Evolutionary conservation across 805 yeast species (phyloP), one percentile per base, ranked within the genome.

Genomic region (Zygosaccharomyces lentus): DNA sequence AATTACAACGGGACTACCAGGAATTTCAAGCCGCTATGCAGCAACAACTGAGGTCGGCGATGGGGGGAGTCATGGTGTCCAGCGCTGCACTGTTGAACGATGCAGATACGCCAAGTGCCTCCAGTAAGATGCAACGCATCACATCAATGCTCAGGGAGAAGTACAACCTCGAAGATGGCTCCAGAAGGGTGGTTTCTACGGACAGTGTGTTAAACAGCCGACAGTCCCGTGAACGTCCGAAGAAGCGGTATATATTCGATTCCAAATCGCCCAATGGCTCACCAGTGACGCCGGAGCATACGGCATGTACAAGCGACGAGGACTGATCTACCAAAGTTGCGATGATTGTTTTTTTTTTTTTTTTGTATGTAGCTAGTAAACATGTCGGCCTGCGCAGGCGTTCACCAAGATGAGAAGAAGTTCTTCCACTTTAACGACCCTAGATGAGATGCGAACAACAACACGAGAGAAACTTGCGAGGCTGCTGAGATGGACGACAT

Each of bases 401-500:
- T 38, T 17, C 10, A 38, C 25, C 15, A 29, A n/a, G 39, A 15
- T 42, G 34, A 34, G 34, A 41, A 9, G 13, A n/a, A 29, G 16
- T 13, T 29, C 16, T 13, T 29, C 3, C n/a, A 12, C 16, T 29
- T 25, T 9, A n/a, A 29, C 13, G 32, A 29, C 32, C 32, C n/a
- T 29, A 29, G 8, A 29, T 12, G 16, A 12, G 31, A 9, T 30
- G 24, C 37, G 12, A 30, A 17, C n/a, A 30, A 32, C 16, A 16
- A 39, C 12, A 3, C 12, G 13, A 17, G 13, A 27, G n/a, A 9
- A 13, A 32, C 34, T 24, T 9, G n/a, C 4, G 8, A 9, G 17
- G 29, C 34, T 25, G 19, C 9, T 13, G 41, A 29, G 34, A 49
- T 49, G 53, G 53, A 49, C 16, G 53, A 46, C 15, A 40, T 38